Conservation (phyloP, 1,284 basidiomycete genomes). For the Pulveroboletus ridleyi region DNA sequence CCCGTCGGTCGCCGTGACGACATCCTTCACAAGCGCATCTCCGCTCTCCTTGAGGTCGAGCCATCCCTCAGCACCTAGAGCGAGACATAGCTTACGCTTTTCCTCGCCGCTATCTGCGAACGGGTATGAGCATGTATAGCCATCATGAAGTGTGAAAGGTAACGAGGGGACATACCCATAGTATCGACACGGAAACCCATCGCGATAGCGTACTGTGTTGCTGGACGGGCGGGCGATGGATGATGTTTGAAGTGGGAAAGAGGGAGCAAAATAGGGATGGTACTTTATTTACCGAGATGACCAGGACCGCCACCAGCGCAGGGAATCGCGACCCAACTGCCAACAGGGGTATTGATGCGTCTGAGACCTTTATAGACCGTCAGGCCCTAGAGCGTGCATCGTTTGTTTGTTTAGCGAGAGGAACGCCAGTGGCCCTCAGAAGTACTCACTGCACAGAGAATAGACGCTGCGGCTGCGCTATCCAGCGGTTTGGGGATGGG, state of each 20-base stretch:
- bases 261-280: not conserved
- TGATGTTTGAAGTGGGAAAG: not conserved
- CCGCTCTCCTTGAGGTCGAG: constrained; percentile 69
- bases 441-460: constrained; percentile 66
- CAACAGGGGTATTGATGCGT: constrained; percentile 54
- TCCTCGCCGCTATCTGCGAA: constrained; percentile 63
- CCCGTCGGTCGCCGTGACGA: constrained; percentile 64
- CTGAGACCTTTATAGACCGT: constrained; percentile 79
- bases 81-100: constrained; percentile 63
- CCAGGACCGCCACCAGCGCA: constrained; percentile 72
- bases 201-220: constrained; percentile 69
- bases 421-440: not conserved
- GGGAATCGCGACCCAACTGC: constrained; percentile 74
- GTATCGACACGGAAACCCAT: constrained; percentile 76
- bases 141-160: not conserved
- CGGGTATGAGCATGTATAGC: not conserved
- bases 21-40: constrained; percentile 51
- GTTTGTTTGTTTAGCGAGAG: not conserved
- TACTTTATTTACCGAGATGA: constrained; percentile 50
- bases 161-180: constrained; percentile 50
- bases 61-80: constrained; percentile 73
- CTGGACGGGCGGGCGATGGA: constrained; percentile 38
- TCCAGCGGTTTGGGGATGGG: constrained; percentile 65
- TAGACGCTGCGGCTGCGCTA: constrained; percentile 64
- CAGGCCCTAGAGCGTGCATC: constrained; percentile 48